Conservation (phyloP, 768 basidiomycete genomes). For the Lactarius akahatsu region DNA sequence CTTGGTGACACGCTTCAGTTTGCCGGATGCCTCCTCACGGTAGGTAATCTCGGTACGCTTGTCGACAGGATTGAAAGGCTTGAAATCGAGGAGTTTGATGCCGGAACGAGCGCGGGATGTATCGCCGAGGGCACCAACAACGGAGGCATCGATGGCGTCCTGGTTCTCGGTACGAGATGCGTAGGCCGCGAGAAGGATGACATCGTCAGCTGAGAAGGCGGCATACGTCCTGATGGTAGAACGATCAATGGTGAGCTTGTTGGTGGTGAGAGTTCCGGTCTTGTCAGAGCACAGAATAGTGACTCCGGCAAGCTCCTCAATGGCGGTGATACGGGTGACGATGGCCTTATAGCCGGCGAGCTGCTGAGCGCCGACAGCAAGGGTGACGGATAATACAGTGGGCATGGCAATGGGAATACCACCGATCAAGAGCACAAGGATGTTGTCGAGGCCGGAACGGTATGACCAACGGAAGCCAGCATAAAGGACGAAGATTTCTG, state of each 20-base stretch:
- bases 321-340: conserved; percentile 99
- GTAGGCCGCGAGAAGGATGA: conserved; percentile 92
- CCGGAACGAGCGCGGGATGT: conserved; percentile 75
- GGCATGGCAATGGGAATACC: conserved; percentile 99
- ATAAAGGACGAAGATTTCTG: conserved; percentile 93
- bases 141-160: conserved; percentile 92
- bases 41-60: conserved; percentile 99
- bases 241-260: conserved; percentile 98
- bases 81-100: conserved; percentile 97
- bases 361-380: conserved; percentile 98
- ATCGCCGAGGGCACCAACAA: conserved; percentile 78
- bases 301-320: conserved; percentile 97
- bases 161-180: conserved; percentile 99
- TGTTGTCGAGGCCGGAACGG: conserved; percentile 94
- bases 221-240: conserved; percentile 90
- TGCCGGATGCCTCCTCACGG: conserved; percentile 90
- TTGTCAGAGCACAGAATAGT: conserved; percentile 99
- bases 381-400: conserved; percentile 95
- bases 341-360: conserved; percentile 99
- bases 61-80: conserved; percentile 99
- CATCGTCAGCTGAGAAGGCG: conserved; percentile 83
- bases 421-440: conserved; percentile 98
- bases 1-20: conserved; percentile 98
- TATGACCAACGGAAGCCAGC: conserved; percentile 88
- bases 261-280: conserved; percentile 97